Conservation (phyloP, 768 basidiomycete species). For the Mycena galericulata region DNA sequence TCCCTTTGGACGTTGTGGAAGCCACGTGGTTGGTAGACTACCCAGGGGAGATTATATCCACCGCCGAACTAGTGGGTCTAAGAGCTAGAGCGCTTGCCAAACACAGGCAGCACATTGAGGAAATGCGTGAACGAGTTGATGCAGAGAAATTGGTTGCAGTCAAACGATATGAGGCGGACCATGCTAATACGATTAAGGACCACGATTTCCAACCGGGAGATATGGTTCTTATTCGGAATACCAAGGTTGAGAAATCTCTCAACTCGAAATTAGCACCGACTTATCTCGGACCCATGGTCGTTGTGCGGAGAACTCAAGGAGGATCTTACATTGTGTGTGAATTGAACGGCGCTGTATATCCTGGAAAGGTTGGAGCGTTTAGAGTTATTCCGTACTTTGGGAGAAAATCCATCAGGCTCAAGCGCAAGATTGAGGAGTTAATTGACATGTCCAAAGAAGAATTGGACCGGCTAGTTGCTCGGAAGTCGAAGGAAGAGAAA, state of each 20-base stretch:
- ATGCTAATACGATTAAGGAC: slow-evolving; percentile 35
- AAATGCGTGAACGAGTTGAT: slow-evolving; percentile 10
- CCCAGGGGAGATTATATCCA: slow-evolving; percentile 26
- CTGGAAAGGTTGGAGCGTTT: not conserved
- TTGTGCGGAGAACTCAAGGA: slow-evolving; percentile 31
- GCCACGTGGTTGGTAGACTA: slow-evolving; percentile 45
- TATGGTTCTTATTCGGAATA: slow-evolving; percentile 39
- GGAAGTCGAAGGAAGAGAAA: not conserved
- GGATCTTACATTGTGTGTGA: not conserved
- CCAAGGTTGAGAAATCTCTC: slow-evolving; percentile 35
- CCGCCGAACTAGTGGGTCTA: slow-evolving; percentile 36
- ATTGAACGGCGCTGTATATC: not conserved
- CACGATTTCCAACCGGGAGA: slow-evolving; percentile 34
- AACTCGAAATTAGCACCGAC: slow-evolving; percentile 29
- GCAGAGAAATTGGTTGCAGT: too few relatives aligned
- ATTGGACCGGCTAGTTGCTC: not conserved
- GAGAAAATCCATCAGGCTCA: not conserved
- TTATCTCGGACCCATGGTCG: slow-evolving; percentile 41
- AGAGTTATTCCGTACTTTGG: not conserved
- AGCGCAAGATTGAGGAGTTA: not conserved
- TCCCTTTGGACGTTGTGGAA: slow-evolving; percentile 42
- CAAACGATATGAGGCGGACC: slow-evolving; percentile 28
- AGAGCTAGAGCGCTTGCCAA: slow-evolving; percentile 24
- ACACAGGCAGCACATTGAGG: slow-evolving; percentile 35
- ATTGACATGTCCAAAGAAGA: not conserved